A percentile compares a stretch with the other conserved stretches of the same genome.
phyloP scores from a whole-genome alignment of 768 basidiomycete genomes.

The Pleurotus sapidus region DNA sequence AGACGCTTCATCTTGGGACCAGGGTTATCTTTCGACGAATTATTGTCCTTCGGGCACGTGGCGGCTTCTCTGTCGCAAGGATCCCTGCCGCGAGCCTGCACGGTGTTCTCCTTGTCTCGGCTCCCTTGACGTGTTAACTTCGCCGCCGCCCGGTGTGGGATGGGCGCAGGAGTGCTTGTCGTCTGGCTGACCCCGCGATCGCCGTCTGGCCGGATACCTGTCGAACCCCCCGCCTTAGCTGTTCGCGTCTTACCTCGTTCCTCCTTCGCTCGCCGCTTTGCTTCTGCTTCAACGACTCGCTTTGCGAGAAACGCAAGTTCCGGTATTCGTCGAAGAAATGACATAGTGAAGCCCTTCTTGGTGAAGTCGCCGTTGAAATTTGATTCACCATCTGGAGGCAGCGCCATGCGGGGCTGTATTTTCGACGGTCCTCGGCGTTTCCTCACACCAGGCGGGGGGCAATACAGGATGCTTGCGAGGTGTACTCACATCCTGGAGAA shows the following conservation, averaged over 20 bases:
- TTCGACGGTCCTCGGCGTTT: conserved; percentile 3
- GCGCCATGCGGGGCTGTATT: not conserved
- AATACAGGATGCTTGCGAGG: not conserved
- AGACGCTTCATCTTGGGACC: conserved; percentile 60
- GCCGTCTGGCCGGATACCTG: not conserved
- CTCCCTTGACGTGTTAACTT: conserved; percentile 4
- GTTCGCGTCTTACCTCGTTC: conserved; percentile 35
- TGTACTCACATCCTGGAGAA: not conserved
- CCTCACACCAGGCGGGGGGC: not conserved
- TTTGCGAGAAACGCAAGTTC: conserved; percentile 64
- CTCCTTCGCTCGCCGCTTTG: conserved; percentile 48
- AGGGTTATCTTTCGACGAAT: conserved; percentile 16
- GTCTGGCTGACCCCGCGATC: conserved; percentile 4
- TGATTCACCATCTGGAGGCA: not conserved
- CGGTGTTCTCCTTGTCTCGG: not conserved
- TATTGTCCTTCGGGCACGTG: conserved; percentile 11
- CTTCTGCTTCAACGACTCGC: conserved; percentile 62
- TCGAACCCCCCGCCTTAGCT: conserved; percentile 9
- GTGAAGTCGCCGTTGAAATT: not conserved
- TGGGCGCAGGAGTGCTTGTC: not conserved
- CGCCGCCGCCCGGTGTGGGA: not conserved
- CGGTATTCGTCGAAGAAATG: conserved; percentile 75
- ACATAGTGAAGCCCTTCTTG: conserved; percentile 60
- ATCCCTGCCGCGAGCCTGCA: not conserved
- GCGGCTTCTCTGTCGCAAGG: not conserved